These are phyloP conservation scores for Calamus simplicifolius DNA, from an alignment of 176 grass and related monocot genomes.

Conservation along the genomic window DNA sequence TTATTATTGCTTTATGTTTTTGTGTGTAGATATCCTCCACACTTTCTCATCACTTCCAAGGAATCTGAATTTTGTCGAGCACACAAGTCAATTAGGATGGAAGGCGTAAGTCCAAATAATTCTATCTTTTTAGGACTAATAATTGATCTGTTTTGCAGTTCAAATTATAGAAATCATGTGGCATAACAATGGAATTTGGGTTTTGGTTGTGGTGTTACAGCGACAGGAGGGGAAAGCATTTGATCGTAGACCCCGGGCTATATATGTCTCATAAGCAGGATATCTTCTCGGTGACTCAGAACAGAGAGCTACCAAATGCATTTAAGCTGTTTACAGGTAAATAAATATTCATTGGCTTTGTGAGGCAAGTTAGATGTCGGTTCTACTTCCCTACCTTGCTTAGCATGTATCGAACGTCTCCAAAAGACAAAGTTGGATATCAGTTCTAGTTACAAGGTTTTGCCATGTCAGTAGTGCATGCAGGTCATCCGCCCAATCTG, in stretches of 20 bases:
- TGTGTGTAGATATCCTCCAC: conserved; percentile 12
- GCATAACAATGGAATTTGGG: neutral
- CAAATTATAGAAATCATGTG: too few relatives aligned
- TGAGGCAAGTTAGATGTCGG: too few relatives aligned
- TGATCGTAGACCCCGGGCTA: conserved; percentile 17
- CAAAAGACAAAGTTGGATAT: too few relatives aligned
- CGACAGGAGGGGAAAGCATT: conserved; percentile 1
- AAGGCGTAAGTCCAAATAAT: conserved; percentile 1
- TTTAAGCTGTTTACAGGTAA: conserved; percentile 20
- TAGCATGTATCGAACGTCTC: too few relatives aligned
- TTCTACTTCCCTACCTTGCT: too few relatives aligned
- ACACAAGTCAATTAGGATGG: conserved; percentile 17
- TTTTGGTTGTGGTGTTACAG: neutral
- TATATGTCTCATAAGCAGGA: conserved; percentile 3
- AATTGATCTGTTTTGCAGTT: too few relatives aligned
- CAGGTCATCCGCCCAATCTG: too few relatives aligned
- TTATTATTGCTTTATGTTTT: neutral
- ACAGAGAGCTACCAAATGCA: conserved; percentile 8
- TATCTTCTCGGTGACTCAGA: conserved; percentile 8
- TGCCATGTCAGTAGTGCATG: too few relatives aligned
- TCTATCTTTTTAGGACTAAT: neutral
- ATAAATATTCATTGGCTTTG: too few relatives aligned
- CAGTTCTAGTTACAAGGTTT: too few relatives aligned
- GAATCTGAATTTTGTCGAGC: conserved; percentile 21
- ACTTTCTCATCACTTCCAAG: conserved; percentile 3